These are phyloP conservation scores for Epichloe bromicola DNA, from an alignment of 2,329 filamentous ascomycete genomes.

Conservation along the genomic window DNA sequence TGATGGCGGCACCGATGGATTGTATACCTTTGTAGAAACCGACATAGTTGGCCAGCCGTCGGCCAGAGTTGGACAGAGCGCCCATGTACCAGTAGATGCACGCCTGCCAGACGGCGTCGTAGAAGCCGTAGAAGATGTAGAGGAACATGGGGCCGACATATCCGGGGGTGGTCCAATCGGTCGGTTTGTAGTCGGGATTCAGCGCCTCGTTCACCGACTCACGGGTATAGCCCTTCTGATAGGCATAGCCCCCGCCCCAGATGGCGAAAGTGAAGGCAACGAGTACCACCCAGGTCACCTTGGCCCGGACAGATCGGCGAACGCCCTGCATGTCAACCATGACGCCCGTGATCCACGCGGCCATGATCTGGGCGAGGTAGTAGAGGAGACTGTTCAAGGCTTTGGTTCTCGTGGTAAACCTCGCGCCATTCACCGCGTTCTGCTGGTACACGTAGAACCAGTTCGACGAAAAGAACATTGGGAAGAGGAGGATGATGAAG, in stretches of 20 bases:
- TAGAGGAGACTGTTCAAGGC: slow-evolving; percentile 41
- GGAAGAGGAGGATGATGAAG: slow-evolving; percentile 52
- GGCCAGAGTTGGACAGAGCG: slow-evolving; percentile 79
- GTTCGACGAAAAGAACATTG: slow-evolving; percentile 42
- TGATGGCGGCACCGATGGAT: slow-evolving; percentile 54
- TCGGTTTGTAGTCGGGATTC: slow-evolving; percentile 12
- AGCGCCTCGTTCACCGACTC: slow-evolving; percentile 14
- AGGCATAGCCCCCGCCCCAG: slow-evolving; percentile 76
- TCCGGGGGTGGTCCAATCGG: slow-evolving; percentile 55
- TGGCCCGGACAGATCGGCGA: slow-evolving; percentile 60
- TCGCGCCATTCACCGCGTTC: slow-evolving; percentile 39
- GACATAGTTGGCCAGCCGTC: slow-evolving; percentile 78
- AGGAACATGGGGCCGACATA: slow-evolving; percentile 67
- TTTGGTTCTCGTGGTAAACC: slow-evolving; percentile 42
- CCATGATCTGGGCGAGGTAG: slow-evolving; percentile 44
- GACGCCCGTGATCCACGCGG: slow-evolving; percentile 33
- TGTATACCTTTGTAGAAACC: slow-evolving; percentile 73
- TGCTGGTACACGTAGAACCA: slow-evolving; percentile 48
- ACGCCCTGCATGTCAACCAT: slow-evolving; percentile 54
- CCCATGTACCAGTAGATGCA: slow-evolving; percentile 95
- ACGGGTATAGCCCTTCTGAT: slow-evolving; percentile 46
- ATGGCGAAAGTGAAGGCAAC: slow-evolving; percentile 60
- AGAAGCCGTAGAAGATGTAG: slow-evolving; percentile 84
- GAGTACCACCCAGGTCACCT: slow-evolving; percentile 50
- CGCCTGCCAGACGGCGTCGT: slow-evolving; percentile 83